A percentile compares a stretch with the other conserved stretches of the same genome.
Evolutionary conservation across 352 stramenopile genomes (phyloP).

Genomic region (Globisporangium radiosum): DNA sequence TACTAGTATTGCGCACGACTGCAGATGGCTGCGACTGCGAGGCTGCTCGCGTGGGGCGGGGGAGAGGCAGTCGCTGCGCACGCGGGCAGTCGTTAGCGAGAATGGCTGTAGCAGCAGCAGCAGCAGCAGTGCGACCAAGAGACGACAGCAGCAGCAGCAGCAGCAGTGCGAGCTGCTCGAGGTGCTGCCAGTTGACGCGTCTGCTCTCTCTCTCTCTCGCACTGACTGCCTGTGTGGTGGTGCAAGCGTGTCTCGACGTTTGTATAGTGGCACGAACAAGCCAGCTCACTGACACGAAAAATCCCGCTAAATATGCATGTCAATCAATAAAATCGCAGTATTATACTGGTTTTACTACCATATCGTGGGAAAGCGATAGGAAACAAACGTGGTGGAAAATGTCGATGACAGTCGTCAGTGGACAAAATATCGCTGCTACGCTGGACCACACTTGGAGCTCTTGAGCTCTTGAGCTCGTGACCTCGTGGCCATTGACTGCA

Average conservation of each 20-base stretch:
- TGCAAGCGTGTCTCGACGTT: background rate
- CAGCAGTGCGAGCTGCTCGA: too few relatives aligned
- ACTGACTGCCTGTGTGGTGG: background rate
- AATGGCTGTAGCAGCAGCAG: background rate
- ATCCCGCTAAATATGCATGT: background rate
- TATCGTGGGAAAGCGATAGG: background rate
- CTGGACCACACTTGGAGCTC: background rate
- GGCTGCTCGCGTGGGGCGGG: background rate
- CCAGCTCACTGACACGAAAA: background rate
- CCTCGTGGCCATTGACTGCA: too few relatives aligned
- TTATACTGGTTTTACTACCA: background rate
- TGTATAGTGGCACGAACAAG: background rate
- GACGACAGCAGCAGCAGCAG: too few relatives aligned
- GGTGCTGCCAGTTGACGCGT: too few relatives aligned
- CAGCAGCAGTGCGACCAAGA: background rate
- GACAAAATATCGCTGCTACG: background rate
- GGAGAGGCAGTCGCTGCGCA: background rate
- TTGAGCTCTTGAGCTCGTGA: background rate
- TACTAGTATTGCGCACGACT: background rate
- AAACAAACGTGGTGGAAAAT: background rate
- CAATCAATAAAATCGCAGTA: background rate
- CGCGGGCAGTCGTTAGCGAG: background rate
- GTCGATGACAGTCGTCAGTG: background rate
- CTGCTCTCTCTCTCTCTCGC: background rate
- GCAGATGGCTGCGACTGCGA: too few relatives aligned